Evolutionary conservation across 1,284 basidiomycete genomes (phyloP).

Genomic region (Malassezia psittaci): DNA sequence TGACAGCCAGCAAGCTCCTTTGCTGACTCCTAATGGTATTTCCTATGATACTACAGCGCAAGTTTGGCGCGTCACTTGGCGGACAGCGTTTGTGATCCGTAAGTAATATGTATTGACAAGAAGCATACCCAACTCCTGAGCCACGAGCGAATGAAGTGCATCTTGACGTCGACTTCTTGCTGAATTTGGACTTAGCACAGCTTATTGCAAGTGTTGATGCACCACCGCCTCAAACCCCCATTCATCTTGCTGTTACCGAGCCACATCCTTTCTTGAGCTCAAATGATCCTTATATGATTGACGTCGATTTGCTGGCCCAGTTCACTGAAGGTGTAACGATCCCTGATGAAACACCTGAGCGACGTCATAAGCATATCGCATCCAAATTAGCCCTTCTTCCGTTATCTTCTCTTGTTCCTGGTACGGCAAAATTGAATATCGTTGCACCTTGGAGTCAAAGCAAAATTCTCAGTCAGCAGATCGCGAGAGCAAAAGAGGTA

Average conservation of each 20-base stretch:
- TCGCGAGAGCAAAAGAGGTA: constrained; percentile 1
- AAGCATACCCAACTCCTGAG: not conserved
- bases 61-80: constrained; percentile 8
- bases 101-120: not conserved
- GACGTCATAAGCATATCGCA: constrained; percentile 8
- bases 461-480: not conserved
- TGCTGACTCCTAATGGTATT: not conserved
- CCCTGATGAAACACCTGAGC: constrained; percentile 12
- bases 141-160: not conserved
- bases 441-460: constrained; percentile 5
- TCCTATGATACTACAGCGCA: constrained; percentile 4
- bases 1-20: too few species aligned
- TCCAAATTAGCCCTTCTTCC: constrained; percentile 7
- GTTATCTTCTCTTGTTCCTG: constrained; percentile 3
- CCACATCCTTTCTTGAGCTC: not conserved
- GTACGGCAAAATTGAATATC: not conserved
- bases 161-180: not conserved
- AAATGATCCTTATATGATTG: constrained; percentile 10
- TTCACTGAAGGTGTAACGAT: constrained; percentile 4
- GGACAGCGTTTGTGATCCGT: not conserved
- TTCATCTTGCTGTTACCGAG: not conserved
- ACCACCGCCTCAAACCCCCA: constrained; percentile 6
- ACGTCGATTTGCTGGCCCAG: constrained; percentile 8
- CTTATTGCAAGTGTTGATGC: not conserved
- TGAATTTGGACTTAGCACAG: constrained; percentile 7